These are phyloP conservation scores for Immersiporthe knoxdaviesiana DNA, from an alignment of 2,329 filamentous ascomycete genomes.

Conservation along the genomic window DNA sequence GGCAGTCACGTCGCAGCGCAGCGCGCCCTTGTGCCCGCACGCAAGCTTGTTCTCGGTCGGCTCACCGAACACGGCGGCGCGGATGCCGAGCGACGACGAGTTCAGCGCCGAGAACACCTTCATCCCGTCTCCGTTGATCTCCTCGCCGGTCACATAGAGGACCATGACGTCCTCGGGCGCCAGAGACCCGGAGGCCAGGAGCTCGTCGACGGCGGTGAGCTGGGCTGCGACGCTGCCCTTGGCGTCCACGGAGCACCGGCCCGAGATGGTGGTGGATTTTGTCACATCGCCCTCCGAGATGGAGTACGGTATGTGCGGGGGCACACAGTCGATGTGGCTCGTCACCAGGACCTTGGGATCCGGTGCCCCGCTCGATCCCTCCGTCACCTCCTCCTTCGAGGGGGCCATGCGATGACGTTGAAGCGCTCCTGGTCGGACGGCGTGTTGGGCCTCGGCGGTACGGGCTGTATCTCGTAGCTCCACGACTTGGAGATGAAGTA, in stretches of 20 bases:
- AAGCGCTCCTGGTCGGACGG: conserved; percentile 51
- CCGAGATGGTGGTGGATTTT: conserved; percentile 60
- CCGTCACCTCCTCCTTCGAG: conserved; percentile 35
- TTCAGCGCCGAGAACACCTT: conserved; percentile 47
- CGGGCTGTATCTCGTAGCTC: conserved; percentile 46
- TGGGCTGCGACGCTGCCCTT: conserved; percentile 74
- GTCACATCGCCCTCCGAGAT: conserved; percentile 52
- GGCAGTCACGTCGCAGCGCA: conserved; percentile 68
- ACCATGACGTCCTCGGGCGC: conserved; percentile 58
- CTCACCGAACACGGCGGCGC: conserved; percentile 87
- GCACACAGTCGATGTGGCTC: conserved; percentile 82
- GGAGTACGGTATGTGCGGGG: conserved; percentile 72
- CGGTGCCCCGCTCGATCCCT: conserved; percentile 48
- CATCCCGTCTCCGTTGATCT: conserved; percentile 83
- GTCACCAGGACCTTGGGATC: conserved; percentile 62
- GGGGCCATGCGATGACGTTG: conserved; percentile 75
- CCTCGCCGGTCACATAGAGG: conserved; percentile 80
- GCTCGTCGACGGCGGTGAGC: conserved; percentile 66
- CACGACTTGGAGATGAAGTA: conserved; percentile 62
- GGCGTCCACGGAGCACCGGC: conserved; percentile 75
- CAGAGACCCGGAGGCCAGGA: conserved; percentile 43
- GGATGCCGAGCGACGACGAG: conserved; percentile 45
- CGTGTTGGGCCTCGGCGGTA: conserved; percentile 42
- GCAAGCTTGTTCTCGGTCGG: conserved; percentile 88
- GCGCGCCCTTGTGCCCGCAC: conserved; percentile 86